A percentile compares a stretch with the other conserved stretches of the same genome.
These are phyloP conservation scores for Eudorina sp. DNA, from an alignment of 139 green algal species.

Conservation along the genomic window DNA sequence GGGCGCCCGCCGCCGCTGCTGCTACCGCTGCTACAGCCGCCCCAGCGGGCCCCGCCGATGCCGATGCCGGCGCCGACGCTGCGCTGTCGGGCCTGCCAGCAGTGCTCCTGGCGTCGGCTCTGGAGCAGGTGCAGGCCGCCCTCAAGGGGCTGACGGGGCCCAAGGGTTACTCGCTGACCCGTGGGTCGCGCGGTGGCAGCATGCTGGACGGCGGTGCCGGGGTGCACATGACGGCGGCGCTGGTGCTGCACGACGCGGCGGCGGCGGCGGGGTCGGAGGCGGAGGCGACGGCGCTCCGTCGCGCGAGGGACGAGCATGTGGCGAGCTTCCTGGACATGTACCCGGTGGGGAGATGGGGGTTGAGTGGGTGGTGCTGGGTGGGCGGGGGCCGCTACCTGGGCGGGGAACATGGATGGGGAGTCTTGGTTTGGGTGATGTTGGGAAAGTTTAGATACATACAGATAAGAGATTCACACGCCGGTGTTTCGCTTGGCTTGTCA, in stretches of 20 bases:
- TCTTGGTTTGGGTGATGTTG: too few relatives aligned
- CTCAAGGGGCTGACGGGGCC: background rate
- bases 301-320: slow-evolving; percentile 35
- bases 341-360: slow-evolving; percentile 15
- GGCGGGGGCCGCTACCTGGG: too few relatives aligned
- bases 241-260: slow-evolving; percentile 36
- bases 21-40: background rate
- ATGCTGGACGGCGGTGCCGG: slow-evolving; percentile 35
- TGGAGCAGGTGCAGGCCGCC: background rate
- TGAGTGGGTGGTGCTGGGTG: too few relatives aligned
- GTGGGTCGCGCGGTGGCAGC: background rate
- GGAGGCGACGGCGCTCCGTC: background rate
- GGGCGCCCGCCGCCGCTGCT: background rate
- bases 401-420: too few relatives aligned
- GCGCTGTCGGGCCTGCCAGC: background rate
- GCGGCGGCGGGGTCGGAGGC: background rate
- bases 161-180: background rate
- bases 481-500: too few relatives aligned
- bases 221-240: slow-evolving; percentile 31
- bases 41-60: background rate
- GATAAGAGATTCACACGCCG: too few relatives aligned
- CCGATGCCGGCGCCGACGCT: background rate
- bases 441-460: too few relatives aligned
- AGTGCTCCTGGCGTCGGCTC: slow-evolving; percentile 17
- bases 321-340: slow-evolving; percentile 10